Percentiles rank a stretch among this genome's conserved stretches.
phyloP scores from a whole-genome alignment of 306 rosid species.

The Cicer chorassanicum region DNA sequence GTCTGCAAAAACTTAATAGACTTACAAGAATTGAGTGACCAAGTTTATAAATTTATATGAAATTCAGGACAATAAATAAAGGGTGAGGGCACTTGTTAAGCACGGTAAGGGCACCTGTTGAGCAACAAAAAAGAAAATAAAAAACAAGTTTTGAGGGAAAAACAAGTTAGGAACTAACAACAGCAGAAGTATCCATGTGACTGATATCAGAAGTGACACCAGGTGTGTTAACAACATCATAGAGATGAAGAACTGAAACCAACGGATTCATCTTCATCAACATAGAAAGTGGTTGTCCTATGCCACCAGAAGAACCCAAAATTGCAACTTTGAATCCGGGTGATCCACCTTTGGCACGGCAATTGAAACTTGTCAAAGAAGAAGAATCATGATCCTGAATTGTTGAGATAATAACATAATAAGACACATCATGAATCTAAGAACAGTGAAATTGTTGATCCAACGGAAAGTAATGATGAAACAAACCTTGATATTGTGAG shows the following conservation, averaged over 20 bases:
- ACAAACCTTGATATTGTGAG: conserved; percentile 63
- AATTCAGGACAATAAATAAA: background rate
- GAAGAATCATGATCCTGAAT: conserved; percentile 52
- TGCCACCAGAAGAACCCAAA: conserved; percentile 94
- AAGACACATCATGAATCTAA: background rate
- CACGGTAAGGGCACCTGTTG: too few relatives aligned
- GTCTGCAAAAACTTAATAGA: too few relatives aligned
- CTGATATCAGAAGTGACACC: conserved; percentile 94
- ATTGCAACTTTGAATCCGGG: conserved; percentile 87
- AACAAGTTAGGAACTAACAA: conserved; percentile 53
- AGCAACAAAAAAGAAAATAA: too few relatives aligned
- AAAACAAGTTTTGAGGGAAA: too few relatives aligned
- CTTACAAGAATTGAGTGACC: background rate
- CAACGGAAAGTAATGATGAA: background rate
- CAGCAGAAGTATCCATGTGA: conserved; percentile 93
- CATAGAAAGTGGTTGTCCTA: conserved; percentile 91
- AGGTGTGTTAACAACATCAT: conserved; percentile 88
- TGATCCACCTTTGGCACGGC: conserved; percentile 85
- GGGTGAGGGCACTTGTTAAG: too few relatives aligned
- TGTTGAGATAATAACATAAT: conserved; percentile 24
- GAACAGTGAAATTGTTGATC: background rate
- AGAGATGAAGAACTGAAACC: conserved; percentile 87
- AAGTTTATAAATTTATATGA: background rate
- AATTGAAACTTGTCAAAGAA: conserved; percentile 51
- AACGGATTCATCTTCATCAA: conserved; percentile 91